Conservation (phyloP, 495 filamentous ascomycete genomes). For the Pyrenula aspistea region DNA sequence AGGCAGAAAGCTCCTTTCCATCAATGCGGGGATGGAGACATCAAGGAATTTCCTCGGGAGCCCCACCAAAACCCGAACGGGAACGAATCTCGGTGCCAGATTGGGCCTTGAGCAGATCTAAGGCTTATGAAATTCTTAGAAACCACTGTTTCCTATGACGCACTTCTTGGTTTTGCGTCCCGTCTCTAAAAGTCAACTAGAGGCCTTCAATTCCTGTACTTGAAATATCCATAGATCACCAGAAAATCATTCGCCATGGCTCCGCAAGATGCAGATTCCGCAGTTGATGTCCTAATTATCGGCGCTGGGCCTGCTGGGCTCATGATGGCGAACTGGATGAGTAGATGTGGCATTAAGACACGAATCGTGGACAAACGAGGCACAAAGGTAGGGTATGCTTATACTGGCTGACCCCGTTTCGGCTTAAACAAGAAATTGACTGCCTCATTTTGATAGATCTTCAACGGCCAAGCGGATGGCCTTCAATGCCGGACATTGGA, state of each 20-base stretch:
- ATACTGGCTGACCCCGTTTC: too few relatives aligned
- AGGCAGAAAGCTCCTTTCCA: too few relatives aligned
- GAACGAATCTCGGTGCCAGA: neutral
- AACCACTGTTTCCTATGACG: neutral
- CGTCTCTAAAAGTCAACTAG: too few relatives aligned
- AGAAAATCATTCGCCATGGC: too few relatives aligned
- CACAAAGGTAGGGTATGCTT: slow-evolving; percentile 22
- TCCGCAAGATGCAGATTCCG: neutral
- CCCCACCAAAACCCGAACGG: neutral
- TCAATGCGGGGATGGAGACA: neutral
- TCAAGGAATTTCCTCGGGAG: neutral
- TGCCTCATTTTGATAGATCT: too few relatives aligned
- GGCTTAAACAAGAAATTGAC: too few relatives aligned
- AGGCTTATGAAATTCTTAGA: neutral
- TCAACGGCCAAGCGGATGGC: slow-evolving; percentile 51
- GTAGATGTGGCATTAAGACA: slow-evolving; percentile 43
- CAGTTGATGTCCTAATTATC: slow-evolving; percentile 44
- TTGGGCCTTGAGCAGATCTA: neutral
- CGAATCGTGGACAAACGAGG: slow-evolving; percentile 50
- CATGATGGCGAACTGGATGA: slow-evolving; percentile 52
- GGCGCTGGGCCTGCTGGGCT: slow-evolving; percentile 59
- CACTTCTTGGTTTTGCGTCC: too few relatives aligned
- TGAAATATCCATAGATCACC: too few relatives aligned
- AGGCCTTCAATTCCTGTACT: too few relatives aligned
- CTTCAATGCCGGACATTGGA: slow-evolving; percentile 46